Evolutionary conservation across 2,329 filamentous ascomycete species (phyloP).

Genomic region (Fusarium guadeloupense): DNA sequence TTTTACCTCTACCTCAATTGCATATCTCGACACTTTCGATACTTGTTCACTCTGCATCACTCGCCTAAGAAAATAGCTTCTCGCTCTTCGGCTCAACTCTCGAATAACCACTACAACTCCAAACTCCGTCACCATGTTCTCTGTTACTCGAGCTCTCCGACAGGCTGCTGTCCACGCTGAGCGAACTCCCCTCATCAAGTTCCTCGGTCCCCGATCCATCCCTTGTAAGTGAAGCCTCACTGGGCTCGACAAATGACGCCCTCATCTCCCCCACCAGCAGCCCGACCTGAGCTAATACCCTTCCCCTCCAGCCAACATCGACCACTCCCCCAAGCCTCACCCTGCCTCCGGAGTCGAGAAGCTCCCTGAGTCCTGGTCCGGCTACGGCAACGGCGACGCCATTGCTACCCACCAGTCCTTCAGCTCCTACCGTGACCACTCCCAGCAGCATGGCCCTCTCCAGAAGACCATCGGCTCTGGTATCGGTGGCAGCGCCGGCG

Average conservation of each 20-base stretch:
- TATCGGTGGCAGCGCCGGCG: slow-evolving; percentile 71
- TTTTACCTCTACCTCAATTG: background rate
- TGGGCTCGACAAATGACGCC: background rate
- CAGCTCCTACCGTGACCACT: slow-evolving; percentile 79
- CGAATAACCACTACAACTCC: slow-evolving; percentile 16
- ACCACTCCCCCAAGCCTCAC: slow-evolving; percentile 78
- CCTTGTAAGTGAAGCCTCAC: slow-evolving; percentile 58
- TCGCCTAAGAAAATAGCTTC: slow-evolving; percentile 4
- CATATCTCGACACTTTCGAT: slow-evolving; percentile 19
- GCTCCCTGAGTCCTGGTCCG: slow-evolving; percentile 65
- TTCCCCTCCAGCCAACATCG: slow-evolving; percentile 66
- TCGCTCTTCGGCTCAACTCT: slow-evolving; percentile 17
- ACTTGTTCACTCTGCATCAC: background rate
- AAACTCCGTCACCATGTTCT: slow-evolving; percentile 57
- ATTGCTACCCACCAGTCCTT: slow-evolving; percentile 68
- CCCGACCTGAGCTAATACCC: slow-evolving; percentile 30
- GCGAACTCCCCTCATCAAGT: slow-evolving; percentile 69
- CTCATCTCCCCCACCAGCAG: background rate
- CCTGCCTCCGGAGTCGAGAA: slow-evolving; percentile 73
- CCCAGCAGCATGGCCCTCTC: slow-evolving; percentile 80
- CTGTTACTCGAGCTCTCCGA: slow-evolving; percentile 64
- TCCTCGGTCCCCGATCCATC: slow-evolving; percentile 67
- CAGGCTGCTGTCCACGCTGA: slow-evolving; percentile 68
- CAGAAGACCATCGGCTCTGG: slow-evolving; percentile 63
- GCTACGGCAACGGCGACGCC: slow-evolving; percentile 45